These are phyloP conservation scores for Bipolaris sorokiniana DNA, from an alignment of 2,329 filamentous ascomycete genomes.

Conservation along the genomic window DNA sequence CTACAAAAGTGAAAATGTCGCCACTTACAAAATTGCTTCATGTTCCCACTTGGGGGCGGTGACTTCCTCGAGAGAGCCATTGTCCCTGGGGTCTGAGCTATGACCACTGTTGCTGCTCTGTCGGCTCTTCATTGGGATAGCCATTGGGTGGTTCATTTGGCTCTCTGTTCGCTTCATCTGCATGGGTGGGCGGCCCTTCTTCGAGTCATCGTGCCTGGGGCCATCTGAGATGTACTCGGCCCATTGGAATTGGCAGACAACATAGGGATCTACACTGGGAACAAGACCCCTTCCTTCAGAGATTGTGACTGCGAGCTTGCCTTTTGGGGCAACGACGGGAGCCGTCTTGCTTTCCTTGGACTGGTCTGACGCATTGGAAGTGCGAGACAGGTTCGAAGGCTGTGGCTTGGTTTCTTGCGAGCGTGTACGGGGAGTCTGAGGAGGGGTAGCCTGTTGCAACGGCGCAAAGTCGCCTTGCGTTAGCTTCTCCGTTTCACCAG, in stretches of 20 bases:
- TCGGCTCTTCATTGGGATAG: constrained; percentile 94
- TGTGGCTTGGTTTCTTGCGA: constrained; percentile 65
- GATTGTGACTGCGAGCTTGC: constrained; percentile 89
- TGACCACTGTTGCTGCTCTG: constrained; percentile 95
- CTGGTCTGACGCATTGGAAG: constrained; percentile 54
- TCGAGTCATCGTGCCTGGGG: constrained; percentile 66
- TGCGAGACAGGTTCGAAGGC: constrained; percentile 58
- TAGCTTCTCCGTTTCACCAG: constrained; percentile 82
- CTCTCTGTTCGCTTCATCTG: constrained; percentile 72
- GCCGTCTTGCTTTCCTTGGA: constrained; percentile 51
- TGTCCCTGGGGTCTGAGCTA: constrained; percentile 62
- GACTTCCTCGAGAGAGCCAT: constrained; percentile 66
- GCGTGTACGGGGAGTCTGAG: constrained; percentile 86
- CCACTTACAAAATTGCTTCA: constrained; percentile 87
- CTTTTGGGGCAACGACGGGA: constrained; percentile 75
- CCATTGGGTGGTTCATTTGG: constrained; percentile 84
- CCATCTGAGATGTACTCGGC: constrained; percentile 95
- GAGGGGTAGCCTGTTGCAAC: constrained; percentile 82
- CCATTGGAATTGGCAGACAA: constrained; percentile 94
- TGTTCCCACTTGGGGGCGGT: constrained; percentile 96
- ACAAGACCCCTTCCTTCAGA: constrained; percentile 81
- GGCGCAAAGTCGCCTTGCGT: constrained; percentile 73
- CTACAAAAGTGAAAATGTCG: neutral
- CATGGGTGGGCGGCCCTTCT: constrained; percentile 51
- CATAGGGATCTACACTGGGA: constrained; percentile 86